Percentiles rank a stretch among this genome's conserved stretches.
Conservation (phyloP, 2,329 filamentous ascomycete species). For the Fusarium tuaranense region DNA sequence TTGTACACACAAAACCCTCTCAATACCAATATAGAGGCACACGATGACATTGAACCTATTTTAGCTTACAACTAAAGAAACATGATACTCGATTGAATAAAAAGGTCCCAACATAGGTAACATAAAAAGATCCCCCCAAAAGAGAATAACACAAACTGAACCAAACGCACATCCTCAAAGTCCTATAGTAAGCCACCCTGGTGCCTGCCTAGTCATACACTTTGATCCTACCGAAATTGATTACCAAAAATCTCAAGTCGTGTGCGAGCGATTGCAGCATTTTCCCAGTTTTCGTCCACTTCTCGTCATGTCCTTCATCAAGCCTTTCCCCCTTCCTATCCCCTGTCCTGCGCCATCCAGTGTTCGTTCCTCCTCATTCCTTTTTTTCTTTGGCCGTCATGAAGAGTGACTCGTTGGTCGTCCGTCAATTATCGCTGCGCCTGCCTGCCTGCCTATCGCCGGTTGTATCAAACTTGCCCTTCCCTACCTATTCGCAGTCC, state of each 20-base stretch:
- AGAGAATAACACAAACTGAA: constrained; percentile 26
- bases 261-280: constrained; percentile 29
- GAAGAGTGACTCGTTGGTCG: constrained; percentile 38
- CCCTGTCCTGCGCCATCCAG: constrained; percentile 35
- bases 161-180: constrained; percentile 19
- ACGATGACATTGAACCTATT: background rate
- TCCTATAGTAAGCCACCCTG: constrained; percentile 30
- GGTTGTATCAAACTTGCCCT: constrained; percentile 32
- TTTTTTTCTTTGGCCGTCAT: constrained; percentile 28
- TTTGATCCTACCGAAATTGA: constrained; percentile 37
- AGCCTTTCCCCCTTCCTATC: constrained; percentile 16
- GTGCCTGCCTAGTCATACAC: constrained; percentile 41
- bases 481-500: constrained; percentile 25
- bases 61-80: background rate
- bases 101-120: constrained; percentile 11
- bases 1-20: background rate
- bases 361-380: constrained; percentile 27
- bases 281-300: constrained; percentile 27
- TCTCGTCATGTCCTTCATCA: constrained; percentile 33
- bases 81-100: background rate
- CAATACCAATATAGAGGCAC: background rate
- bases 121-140: constrained; percentile 7
- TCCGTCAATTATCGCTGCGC: constrained; percentile 33
- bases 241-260: constrained; percentile 35
- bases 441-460: constrained; percentile 19